phyloP scores from a whole-genome alignment of 2,329 filamentous ascomycete genomes.

The Monosporascus ibericus region DNA sequence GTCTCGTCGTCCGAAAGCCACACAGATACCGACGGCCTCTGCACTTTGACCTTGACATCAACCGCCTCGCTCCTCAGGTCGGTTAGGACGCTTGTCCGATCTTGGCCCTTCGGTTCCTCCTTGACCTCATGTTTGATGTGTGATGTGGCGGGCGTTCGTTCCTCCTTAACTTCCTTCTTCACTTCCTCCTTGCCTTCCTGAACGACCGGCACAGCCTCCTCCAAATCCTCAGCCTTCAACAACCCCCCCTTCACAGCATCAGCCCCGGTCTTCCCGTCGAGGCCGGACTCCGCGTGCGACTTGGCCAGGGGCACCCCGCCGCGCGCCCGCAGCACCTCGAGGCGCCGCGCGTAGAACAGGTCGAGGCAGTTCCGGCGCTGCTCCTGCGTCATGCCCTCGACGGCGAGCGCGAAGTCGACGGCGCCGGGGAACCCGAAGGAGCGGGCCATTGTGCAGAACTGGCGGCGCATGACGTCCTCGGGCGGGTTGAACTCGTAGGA shows the following conservation, averaged over 20 bases:
- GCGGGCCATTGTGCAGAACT: slow-evolving; percentile 87
- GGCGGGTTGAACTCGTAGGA: slow-evolving; percentile 64
- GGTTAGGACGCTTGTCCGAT: not conserved
- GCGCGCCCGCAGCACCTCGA: slow-evolving; percentile 39
- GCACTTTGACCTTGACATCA: slow-evolving; percentile 1
- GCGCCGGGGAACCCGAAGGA: slow-evolving; percentile 70
- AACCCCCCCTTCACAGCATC: slow-evolving; percentile 1
- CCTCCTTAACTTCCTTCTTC: not conserved
- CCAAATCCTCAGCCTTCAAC: not conserved
- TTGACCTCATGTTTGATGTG: slow-evolving; percentile 10
- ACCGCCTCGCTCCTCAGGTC: slow-evolving; percentile 6
- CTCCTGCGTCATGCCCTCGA: slow-evolving; percentile 85
- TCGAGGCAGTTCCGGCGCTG: slow-evolving; percentile 73
- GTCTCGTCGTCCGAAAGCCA: slow-evolving; percentile 23
- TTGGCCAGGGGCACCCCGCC: slow-evolving; percentile 5
- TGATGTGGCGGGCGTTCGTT: slow-evolving; percentile 1
- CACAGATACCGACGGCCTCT: slow-evolving; percentile 12
- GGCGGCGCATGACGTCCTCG: slow-evolving; percentile 64
- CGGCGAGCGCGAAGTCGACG: slow-evolving; percentile 80
- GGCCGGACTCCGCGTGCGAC: slow-evolving; percentile 1
- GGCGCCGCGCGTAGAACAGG: slow-evolving; percentile 67
- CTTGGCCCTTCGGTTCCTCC: not conserved
- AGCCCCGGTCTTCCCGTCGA: not conserved
- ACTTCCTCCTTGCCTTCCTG: slow-evolving; percentile 4
- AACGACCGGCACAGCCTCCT: not conserved